Base-by-base conservation (phyloP, 257 asterid genomes). In the Galeopsis tetrahit region DNA sequence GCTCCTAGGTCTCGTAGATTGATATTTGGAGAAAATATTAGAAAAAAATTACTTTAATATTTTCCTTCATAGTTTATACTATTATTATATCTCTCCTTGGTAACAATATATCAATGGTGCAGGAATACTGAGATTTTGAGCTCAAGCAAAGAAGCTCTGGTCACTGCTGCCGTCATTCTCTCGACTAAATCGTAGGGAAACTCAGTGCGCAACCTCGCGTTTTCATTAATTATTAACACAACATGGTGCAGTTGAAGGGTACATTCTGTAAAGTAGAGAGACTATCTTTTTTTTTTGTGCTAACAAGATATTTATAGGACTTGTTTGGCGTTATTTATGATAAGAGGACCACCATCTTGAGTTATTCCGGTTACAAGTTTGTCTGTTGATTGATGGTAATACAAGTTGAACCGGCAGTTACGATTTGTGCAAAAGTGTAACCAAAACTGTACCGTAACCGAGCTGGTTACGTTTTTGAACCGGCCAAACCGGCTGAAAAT, bases 91-190 rank as follows among this genome's bases (percentile, higher is more conserved):
- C 21, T 49, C 31, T 65, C 55, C n/a, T n/a, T n/a, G 33, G 13
- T 65, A 32, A 73, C 10, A 9, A 69, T 13, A 31, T 46, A 43
- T 52, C 46, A 40, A 52, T 68, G 78, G 28, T 80, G 83, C 89
- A 93, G 97, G 95, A 14, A 46, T 33, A 66, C 77, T 5, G 87
- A 77, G 70, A 76, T 86, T 53, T 57, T 66, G 31, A 10, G 71
- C 66, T 46, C 73, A 5, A 81, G 88, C 78, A 90, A 80, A 84
- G 90, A 90, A 77, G 93, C 95, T 14, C 78, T 90, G 70, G 75
- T 89, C 70, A 80, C 90, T n/a, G 97, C 97, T 55, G 89, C 87
- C 51, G 80, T 87, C 42, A 82, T 90, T 71, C 81, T 89, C 76
- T 81, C 90, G 10, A 66, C 80, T 28, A 84, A 61, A 67, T 63